Evolutionary conservation across 2,329 filamentous ascomycete genomes (phyloP).

Genomic region (Apiospora saccharicola): DNA sequence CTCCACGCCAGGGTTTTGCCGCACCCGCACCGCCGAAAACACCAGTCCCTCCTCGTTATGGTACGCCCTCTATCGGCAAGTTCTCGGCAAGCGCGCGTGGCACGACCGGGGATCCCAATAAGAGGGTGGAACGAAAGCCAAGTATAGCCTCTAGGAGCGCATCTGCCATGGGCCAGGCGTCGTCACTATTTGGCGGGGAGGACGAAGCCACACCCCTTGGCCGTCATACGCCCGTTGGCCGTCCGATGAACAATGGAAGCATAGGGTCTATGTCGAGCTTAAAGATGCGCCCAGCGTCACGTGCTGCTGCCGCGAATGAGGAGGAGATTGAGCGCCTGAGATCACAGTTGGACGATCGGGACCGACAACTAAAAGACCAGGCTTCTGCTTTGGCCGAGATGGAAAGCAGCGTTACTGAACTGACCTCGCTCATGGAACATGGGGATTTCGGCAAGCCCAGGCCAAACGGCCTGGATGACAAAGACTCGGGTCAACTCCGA

Average conservation of each 20-base stretch:
- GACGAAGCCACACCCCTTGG: slow-evolving; percentile 64
- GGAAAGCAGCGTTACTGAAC: slow-evolving; percentile 62
- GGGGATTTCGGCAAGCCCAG: slow-evolving; percentile 53
- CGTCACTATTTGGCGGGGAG: slow-evolving; percentile 52
- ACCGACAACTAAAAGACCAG: slow-evolving; percentile 89
- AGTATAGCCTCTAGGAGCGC: slow-evolving; percentile 64
- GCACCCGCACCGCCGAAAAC: slow-evolving; percentile 56
- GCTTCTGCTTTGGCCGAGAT: slow-evolving; percentile 84
- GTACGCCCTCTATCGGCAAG: slow-evolving; percentile 67
- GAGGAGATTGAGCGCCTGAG: slow-evolving; percentile 79
- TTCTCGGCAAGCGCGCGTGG: slow-evolving; percentile 71
- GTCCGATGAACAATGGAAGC: slow-evolving; percentile 60
- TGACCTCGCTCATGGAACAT: slow-evolving; percentile 72
- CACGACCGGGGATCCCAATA: slow-evolving; percentile 67
- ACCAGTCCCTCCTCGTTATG: slow-evolving; percentile 61
- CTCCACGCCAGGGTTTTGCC: slow-evolving; percentile 62
- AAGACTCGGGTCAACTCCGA: slow-evolving; percentile 79
- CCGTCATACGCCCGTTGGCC: slow-evolving; percentile 49
- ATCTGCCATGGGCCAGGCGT: slow-evolving; percentile 62
- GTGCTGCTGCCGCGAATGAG: slow-evolving; percentile 60
- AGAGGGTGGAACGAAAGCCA: slow-evolving; percentile 59
- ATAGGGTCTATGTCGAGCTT: slow-evolving; percentile 63
- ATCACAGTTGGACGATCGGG: slow-evolving; percentile 80
- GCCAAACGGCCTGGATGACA: slow-evolving; percentile 64
- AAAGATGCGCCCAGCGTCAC: slow-evolving; percentile 61